Base-by-base conservation (phyloP, 257 asterid species). In the Forsythia suspensa region DNA sequence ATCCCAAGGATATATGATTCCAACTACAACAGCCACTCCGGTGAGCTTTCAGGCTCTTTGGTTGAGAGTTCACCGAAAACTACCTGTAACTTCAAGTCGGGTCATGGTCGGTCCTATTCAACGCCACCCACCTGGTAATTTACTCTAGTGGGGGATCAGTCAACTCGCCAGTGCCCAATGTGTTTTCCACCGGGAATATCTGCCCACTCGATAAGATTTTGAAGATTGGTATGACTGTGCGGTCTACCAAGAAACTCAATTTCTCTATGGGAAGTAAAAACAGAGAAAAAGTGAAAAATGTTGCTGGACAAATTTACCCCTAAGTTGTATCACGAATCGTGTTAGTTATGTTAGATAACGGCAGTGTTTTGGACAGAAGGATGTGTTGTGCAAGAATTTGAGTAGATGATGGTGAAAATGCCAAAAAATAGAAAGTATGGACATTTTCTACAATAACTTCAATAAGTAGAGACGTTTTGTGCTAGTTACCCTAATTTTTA, bases 151-250 rank as follows among this genome's bases (percentile, higher is more conserved):
- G 82, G 67, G 84, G 87, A 9, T 84, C 91, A 41, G 87, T 84
- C 13, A 84, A 82, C 69, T 87, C 95, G 0, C 92, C 92, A 0
- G 48, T 86, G 18, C 43, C 59, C 24, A 89, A 81, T 76, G 87
- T 86, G 71, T 80, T 86, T 18, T 94, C 96, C 8, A 74, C 87
- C 39, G 97, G 97, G 24, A 91, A 91, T 82, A 88, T 91, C 77
- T 91, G 91, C 85, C 93, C 91, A 41, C 82, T 95, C 0, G 95
- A 95, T 67, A 80, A 89, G 88, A 51, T 87, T 40, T 4, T 87
- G 76, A 91, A 84, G 69, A 77, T 91, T 21, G 92, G 92, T 5
- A 88, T 88, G 92, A 87, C 92, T 18, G 78, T 76, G 63, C 76
- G 86, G 77, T 71, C 92, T 0, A 40, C 84, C 8, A 89, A 87